A percentile compares a stretch with the other conserved stretches of the same genome.
Conservation (phyloP, 768 basidiomycete species). For the Trametes gibbosa region DNA sequence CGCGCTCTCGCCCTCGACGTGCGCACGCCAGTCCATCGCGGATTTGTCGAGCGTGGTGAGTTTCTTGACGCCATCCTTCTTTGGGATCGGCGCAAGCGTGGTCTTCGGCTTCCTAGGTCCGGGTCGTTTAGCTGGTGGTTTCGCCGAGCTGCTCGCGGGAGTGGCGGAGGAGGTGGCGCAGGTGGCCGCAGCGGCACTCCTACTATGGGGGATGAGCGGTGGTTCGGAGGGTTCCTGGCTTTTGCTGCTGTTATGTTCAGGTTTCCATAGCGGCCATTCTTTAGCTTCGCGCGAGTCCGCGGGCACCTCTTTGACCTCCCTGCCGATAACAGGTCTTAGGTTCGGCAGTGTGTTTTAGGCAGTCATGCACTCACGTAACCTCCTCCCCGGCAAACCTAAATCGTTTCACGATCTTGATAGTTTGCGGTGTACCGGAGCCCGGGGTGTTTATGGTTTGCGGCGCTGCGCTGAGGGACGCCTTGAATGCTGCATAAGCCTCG, state of each 20-base stretch:
- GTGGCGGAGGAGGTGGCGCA: background rate
- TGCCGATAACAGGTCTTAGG: conserved; percentile 32
- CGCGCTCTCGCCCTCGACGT: conserved; percentile 44
- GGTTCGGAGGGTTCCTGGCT: background rate
- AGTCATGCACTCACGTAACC: conserved; percentile 51
- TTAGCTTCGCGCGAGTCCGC: conserved; percentile 74
- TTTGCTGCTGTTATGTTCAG: conserved; percentile 13
- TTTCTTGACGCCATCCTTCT: conserved; percentile 58
- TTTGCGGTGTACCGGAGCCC: conserved; percentile 21
- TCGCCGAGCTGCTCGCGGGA: background rate
- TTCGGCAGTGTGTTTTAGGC: background rate
- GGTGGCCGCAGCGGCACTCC: conserved; percentile 7
- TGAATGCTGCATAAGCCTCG: conserved; percentile 65
- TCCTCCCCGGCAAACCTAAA: conserved; percentile 79
- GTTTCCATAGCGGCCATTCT: conserved; percentile 63
- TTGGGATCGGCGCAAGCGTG: conserved; percentile 50
- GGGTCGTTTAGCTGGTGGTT: conserved; percentile 40
- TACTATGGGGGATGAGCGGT: conserved; percentile 3
- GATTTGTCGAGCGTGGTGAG: conserved; percentile 84
- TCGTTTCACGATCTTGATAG: conserved; percentile 65
- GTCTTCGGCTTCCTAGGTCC: conserved; percentile 69
- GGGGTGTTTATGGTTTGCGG: conserved; percentile 9
- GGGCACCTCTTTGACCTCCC: conserved; percentile 71
- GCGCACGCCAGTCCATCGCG: conserved; percentile 80
- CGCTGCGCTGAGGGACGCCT: conserved; percentile 51